These are phyloP conservation scores for Nitzschia inconspicua DNA, from an alignment of 108 stramenopile genomes.

Conservation along the genomic window DNA sequence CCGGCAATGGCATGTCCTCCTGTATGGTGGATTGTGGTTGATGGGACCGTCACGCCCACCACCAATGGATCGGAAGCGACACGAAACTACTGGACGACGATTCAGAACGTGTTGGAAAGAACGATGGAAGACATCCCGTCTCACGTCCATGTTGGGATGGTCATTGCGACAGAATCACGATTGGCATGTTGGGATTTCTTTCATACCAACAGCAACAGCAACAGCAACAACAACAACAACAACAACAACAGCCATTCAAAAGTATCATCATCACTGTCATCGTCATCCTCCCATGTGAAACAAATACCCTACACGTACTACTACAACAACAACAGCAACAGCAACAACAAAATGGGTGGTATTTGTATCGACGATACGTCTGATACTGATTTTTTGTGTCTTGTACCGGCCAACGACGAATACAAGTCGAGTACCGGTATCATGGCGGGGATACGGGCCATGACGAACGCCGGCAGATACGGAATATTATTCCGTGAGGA, in stretches of 20 bases:
- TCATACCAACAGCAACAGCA: not conserved
- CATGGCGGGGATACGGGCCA: constrained; percentile 34
- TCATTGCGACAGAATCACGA: constrained; percentile 7
- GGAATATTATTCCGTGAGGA: too few relatives aligned
- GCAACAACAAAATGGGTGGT: not conserved
- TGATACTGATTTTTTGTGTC: not conserved
- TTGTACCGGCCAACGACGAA: constrained; percentile 28
- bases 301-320: constrained; percentile 12
- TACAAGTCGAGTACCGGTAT: constrained; percentile 34
- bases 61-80: not conserved
- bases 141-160: constrained; percentile 42
- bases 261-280: constrained; percentile 8
- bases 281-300: constrained; percentile 24
- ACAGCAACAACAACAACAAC: not conserved
- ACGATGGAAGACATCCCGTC: constrained; percentile 15
- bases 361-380: not conserved
- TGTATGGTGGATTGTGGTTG: constrained; percentile 51
- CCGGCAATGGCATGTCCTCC: constrained; percentile 56
- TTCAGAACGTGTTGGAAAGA: not conserved
- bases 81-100: constrained; percentile 32
- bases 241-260: not conserved
- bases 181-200: constrained; percentile 28
- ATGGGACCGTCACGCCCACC: constrained; percentile 20
- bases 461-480: too few relatives aligned
- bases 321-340: not conserved